Percentiles rank a stretch among this genome's conserved stretches.
Conservation (phyloP, 306 rosid genomes). For the Ormosia emarginata region DNA sequence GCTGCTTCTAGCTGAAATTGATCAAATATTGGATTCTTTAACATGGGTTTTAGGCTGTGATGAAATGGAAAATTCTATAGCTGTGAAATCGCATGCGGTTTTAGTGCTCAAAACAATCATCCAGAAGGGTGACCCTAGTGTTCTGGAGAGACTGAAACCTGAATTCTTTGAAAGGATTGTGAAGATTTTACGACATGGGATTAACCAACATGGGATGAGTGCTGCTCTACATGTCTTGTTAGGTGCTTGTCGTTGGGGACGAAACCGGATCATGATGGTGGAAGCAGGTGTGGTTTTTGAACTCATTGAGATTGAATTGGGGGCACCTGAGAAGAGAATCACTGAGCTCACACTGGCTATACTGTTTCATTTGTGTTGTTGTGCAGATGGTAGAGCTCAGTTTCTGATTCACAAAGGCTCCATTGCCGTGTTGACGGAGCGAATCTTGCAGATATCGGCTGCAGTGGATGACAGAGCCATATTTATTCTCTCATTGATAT, state of each 20-base stretch:
- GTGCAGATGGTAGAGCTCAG: slow-evolving; percentile 66
- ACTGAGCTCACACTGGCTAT: slow-evolving; percentile 47
- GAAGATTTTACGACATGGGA: slow-evolving; percentile 16
- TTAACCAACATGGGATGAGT: slow-evolving; percentile 40
- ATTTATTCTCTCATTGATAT: slow-evolving; percentile 41
- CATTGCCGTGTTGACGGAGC: slow-evolving; percentile 40
- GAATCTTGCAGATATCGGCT: slow-evolving; percentile 46
- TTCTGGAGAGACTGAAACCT: slow-evolving; percentile 29
- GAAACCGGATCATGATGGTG: slow-evolving; percentile 45
- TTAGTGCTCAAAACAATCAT: slow-evolving; percentile 35
- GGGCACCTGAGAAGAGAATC: slow-evolving; percentile 29
- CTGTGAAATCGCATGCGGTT: slow-evolving; percentile 36
- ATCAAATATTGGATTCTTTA: slow-evolving; percentile 33
- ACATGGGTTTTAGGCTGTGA: slow-evolving; percentile 40
- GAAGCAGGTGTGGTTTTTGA: slow-evolving; percentile 43
- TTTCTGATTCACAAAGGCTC: slow-evolving; percentile 52
- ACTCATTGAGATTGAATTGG: slow-evolving; percentile 48
- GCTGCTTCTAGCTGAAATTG: slow-evolving; percentile 17
- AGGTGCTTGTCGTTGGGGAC: slow-evolving; percentile 25
- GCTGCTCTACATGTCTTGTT: slow-evolving; percentile 46
- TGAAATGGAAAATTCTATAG: background rate
- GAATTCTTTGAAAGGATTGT: slow-evolving; percentile 39
- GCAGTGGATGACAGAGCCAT: slow-evolving; percentile 50
- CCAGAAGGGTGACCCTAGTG: slow-evolving; percentile 8
- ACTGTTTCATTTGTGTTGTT: slow-evolving; percentile 48